phyloP scores from a whole-genome alignment of 345 rosid genomes.

The Streptanthus diversifolius region DNA sequence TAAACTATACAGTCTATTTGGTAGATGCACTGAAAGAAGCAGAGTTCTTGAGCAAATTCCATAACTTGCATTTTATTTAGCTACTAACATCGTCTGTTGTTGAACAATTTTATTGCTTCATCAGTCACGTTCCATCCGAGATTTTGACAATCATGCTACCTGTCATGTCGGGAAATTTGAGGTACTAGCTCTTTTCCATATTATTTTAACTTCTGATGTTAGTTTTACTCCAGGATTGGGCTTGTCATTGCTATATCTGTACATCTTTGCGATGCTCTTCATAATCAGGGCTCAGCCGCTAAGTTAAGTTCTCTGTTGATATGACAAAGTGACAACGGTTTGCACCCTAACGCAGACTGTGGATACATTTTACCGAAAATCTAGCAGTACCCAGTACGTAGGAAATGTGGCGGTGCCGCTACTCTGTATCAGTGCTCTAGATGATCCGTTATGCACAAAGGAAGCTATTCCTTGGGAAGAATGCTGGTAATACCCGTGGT shows the following conservation, averaged over 20 bases:
- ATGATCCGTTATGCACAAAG: slow-evolving; percentile 85
- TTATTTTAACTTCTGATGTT: background rate
- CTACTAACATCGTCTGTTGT: slow-evolving; percentile 9
- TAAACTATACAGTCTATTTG: background rate
- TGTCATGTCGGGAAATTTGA: slow-evolving; percentile 82
- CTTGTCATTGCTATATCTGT: slow-evolving; percentile 14
- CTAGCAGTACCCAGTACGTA: slow-evolving; percentile 69
- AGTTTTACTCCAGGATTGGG: background rate
- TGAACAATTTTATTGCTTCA: slow-evolving; percentile 18
- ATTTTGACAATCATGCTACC: slow-evolving; percentile 77
- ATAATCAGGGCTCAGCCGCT: background rate
- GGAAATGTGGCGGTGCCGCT: slow-evolving; percentile 67
- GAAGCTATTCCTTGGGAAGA: slow-evolving; percentile 99
- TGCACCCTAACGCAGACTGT: slow-evolving; percentile 51
- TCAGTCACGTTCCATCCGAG: slow-evolving; percentile 82
- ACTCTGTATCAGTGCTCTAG: slow-evolving; percentile 84
- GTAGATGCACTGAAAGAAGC: background rate
- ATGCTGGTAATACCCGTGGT: slow-evolving; percentile 56
- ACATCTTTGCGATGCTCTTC: background rate
- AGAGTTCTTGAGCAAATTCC: background rate
- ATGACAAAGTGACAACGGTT: background rate
- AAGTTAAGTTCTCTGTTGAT: background rate
- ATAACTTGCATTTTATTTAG: background rate
- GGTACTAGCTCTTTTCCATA: slow-evolving; percentile 41
- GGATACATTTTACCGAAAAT: slow-evolving; percentile 75